phyloP scores from a whole-genome alignment of 1,284 basidiomycete genomes.

The Puccinia horiana region DNA sequence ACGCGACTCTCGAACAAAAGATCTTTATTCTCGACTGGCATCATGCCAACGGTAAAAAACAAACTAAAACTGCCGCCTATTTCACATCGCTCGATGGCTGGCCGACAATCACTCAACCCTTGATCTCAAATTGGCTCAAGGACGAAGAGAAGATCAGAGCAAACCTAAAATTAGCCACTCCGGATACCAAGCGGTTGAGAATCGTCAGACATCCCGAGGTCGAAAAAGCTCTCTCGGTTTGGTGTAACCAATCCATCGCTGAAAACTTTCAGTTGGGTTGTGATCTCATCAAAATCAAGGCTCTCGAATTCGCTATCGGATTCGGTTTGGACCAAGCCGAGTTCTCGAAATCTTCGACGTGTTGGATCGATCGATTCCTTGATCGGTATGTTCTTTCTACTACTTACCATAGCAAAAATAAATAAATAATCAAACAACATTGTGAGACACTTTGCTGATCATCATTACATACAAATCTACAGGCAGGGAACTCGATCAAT shows the following conservation, averaged over 20 bases:
- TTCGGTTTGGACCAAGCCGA: conserved; percentile 35
- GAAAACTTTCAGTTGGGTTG: conserved; percentile 18
- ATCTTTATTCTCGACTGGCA: conserved; percentile 35
- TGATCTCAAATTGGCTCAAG: conserved; percentile 42
- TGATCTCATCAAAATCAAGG: conserved; percentile 27
- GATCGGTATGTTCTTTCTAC: conserved; percentile 20
- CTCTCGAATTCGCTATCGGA: conserved; percentile 22
- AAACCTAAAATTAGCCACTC: conserved; percentile 32
- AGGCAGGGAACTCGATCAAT: conserved; percentile 23
- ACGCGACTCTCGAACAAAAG: conserved; percentile 35
- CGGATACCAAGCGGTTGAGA: conserved; percentile 30
- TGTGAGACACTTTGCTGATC: not conserved
- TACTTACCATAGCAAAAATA: not conserved
- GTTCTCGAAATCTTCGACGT: conserved; percentile 27
- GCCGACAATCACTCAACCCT: conserved; percentile 28
- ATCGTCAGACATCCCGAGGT: conserved; percentile 37
- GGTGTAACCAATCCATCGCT: conserved; percentile 28
- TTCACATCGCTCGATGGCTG: conserved; percentile 17
- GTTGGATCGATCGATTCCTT: conserved; percentile 37
- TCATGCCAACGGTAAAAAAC: conserved; percentile 43
- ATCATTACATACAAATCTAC: not conserved
- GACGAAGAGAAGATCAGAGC: conserved; percentile 31
- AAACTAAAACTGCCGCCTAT: conserved; percentile 32
- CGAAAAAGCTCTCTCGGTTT: conserved; percentile 26
- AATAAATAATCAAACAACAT: not conserved